Conservation (phyloP, 2,329 filamentous ascomycete species). For the Tolypocladium tundrense region DNA sequence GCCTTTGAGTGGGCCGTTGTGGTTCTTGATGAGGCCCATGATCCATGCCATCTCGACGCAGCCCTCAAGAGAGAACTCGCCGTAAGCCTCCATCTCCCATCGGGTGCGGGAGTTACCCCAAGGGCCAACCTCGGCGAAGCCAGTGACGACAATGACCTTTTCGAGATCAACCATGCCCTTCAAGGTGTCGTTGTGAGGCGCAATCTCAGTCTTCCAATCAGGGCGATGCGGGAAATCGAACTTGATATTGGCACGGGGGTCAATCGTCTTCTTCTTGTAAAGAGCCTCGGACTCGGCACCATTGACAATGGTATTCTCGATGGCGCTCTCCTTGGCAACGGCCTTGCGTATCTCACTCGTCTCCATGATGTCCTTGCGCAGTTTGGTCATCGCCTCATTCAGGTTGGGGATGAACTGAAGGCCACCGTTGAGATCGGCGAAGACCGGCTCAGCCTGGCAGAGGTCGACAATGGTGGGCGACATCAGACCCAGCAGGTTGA, state of each 20-base stretch:
- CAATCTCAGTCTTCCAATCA: conserved; percentile 83
- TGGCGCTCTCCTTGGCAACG: conserved; percentile 88
- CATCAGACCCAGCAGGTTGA: conserved; percentile 96
- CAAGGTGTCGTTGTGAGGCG: conserved; percentile 76
- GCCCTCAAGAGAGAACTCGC: conserved; percentile 93
- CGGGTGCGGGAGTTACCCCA: conserved; percentile 98
- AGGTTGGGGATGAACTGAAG: conserved; percentile 95
- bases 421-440: conserved; percentile 93
- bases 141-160: conserved; percentile 94
- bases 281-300: conserved; percentile 84
- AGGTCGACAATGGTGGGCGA: conserved; percentile 87
- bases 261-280: conserved; percentile 88
- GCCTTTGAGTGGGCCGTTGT: conserved; percentile 93
- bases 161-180: conserved; percentile 98
- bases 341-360: conserved; percentile 88
- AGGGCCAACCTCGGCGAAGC: conserved; percentile 89
- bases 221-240: conserved; percentile 88
- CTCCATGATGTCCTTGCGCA: conserved; percentile 90
- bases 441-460: conserved; percentile 91
- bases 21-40: conserved; percentile 98
- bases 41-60: conserved; percentile 99
- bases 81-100: conserved; percentile 98
- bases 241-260: conserved; percentile 95
- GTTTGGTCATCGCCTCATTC: conserved; percentile 85
- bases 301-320: conserved; percentile 96